Evolutionary conservation across 1,284 basidiomycete species (phyloP).

Genomic region (Malassezia furfur): DNA sequence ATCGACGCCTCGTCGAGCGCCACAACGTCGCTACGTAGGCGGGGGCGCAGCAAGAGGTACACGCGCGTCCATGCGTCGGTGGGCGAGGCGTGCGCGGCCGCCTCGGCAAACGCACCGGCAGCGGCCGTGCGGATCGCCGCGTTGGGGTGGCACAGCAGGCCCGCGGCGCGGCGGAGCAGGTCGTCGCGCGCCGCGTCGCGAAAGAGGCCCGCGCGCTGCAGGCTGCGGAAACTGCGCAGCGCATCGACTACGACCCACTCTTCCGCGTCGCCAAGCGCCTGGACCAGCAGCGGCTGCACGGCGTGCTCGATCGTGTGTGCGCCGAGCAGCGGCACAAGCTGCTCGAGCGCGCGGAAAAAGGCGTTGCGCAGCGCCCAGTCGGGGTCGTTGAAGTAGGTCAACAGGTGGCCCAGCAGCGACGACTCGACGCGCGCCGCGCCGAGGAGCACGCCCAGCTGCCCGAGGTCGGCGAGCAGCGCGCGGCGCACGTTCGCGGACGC

Average conservation of each 20-base stretch:
- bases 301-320: slow-evolving; percentile 55
- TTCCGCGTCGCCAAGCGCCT: slow-evolving; percentile 74
- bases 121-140: slow-evolving; percentile 95
- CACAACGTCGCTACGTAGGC: slow-evolving; percentile 74
- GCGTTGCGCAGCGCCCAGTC: slow-evolving; percentile 75
- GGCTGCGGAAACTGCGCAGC: slow-evolving; percentile 67
- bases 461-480: slow-evolving; percentile 62
- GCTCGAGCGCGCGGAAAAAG: slow-evolving; percentile 91
- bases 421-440: slow-evolving; percentile 88
- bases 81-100: slow-evolving; percentile 59
- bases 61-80: slow-evolving; percentile 87
- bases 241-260: slow-evolving; percentile 85
- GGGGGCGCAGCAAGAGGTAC: slow-evolving; percentile 77
- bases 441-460: slow-evolving; percentile 80
- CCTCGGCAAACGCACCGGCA: slow-evolving; percentile 73
- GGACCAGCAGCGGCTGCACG: slow-evolving; percentile 85
- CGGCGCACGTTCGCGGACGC: slow-evolving; percentile 54
- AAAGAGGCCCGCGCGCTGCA: slow-evolving; percentile 76
- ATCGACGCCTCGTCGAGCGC: slow-evolving; percentile 66
- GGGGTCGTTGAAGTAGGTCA: slow-evolving; percentile 95
- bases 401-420: slow-evolving; percentile 88
- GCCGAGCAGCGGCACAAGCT: slow-evolving; percentile 58
- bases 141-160: slow-evolving; percentile 90
- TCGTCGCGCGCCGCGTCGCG: slow-evolving; percentile 91
- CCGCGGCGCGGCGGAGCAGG: slow-evolving; percentile 70